Evolutionary conservation across 1,284 basidiomycete genomes (phyloP), one percentile per base, ranked within the genome.

Genomic region (Calocybe gambosa): DNA sequence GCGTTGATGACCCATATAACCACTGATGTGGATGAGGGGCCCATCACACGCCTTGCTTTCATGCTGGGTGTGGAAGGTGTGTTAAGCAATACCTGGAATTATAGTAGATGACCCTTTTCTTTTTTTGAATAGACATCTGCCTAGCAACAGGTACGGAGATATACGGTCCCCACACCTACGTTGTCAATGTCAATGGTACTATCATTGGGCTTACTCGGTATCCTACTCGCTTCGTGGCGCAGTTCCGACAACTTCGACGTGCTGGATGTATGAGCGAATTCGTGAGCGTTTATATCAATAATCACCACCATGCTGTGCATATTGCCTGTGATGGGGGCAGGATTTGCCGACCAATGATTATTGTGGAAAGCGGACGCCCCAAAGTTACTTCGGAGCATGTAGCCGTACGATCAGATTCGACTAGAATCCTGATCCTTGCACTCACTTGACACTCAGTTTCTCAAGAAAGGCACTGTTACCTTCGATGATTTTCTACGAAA

Each of bases 1-100:
- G 97, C 96, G 1, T 76, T 99, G 35, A 99, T 99, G 94, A 99
- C 97, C 2, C 97, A 99, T 66, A 99, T 99, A 65, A 99, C 96
- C 10, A 99, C 97, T 19, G 96, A 99, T 65, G 93, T 95, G 15
- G 93, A 96, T 52, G 96, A 99, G 66, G 90, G 86, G 53, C 94
- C 96, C 2, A 90, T 99, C 50, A 82, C 92, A 57, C 79, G 84
- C 50, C 73, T 98, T 37, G 87, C 92, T 2, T 96, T 89, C 66
- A 87, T 96, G 80, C 80, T 99, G 21, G 97, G 96, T 25, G 88
- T 96, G 16, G 94, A 99, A 80, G 89, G 91, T 87, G 46, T 47
- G 74, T 58, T 29, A 26, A 39, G 12, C 46, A 28, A 26, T 18
- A 34, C 45, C 16, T 33, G 42, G 23, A 31, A 12, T 31, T 31